Evolutionary conservation across 306 rosid species (phyloP).

Genomic region (Lithocarpus polystachyus): DNA sequence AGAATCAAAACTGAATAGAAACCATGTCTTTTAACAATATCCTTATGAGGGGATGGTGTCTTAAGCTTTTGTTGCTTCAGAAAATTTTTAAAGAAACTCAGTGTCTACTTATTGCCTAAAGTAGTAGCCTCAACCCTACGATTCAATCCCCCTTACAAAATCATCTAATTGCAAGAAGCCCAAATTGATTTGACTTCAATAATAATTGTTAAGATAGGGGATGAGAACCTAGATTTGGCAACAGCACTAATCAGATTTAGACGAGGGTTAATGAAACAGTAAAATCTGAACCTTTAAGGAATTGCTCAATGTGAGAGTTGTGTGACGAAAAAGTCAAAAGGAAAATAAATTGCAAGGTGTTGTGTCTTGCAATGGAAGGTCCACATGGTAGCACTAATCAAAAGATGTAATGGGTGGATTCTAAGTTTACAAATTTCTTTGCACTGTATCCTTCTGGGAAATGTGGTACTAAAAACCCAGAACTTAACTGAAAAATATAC

Average conservation of each 20-base stretch:
- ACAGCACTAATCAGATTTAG: neutral
- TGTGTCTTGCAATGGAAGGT: neutral
- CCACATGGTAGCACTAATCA: neutral
- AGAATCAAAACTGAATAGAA: neutral
- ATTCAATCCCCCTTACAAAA: neutral
- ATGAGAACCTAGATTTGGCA: neutral
- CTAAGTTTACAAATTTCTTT: neutral
- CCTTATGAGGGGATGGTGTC: neutral
- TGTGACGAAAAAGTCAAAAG: neutral
- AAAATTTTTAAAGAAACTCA: neutral
- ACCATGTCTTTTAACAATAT: neutral
- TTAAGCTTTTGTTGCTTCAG: neutral
- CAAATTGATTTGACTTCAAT: neutral
- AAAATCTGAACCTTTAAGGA: neutral
- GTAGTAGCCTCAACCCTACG: neutral
- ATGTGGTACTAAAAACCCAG: neutral
- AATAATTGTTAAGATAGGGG: neutral
- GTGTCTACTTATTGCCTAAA: neutral
- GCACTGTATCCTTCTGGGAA: neutral
- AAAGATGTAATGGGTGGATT: neutral
- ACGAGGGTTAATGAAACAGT: neutral
- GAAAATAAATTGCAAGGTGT: neutral
- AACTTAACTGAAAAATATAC: too few relatives aligned
- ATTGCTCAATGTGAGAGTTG: neutral
- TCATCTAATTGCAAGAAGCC: neutral